These are phyloP conservation scores for Spizellomyces sp. DNA, from an alignment of 192 early-diverging fungal genomes.

Conservation along the genomic window DNA sequence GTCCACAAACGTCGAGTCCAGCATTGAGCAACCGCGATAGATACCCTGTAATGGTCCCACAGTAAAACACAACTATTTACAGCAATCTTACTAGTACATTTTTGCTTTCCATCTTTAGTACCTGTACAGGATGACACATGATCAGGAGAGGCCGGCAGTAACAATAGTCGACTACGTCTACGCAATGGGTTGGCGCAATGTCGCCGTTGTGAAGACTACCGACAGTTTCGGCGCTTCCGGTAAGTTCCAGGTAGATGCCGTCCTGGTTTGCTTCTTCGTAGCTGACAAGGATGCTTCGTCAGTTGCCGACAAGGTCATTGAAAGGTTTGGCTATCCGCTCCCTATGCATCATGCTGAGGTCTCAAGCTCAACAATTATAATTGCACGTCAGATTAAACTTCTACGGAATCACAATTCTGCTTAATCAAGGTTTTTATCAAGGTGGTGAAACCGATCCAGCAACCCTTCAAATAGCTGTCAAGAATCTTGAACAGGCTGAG, in stretches of 20 bases:
- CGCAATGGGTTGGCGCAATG: neutral
- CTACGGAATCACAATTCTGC: neutral
- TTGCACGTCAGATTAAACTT: too few species aligned
- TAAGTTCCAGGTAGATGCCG: neutral
- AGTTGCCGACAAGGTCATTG: neutral
- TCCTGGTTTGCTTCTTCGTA: neutral
- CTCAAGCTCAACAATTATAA: too few species aligned
- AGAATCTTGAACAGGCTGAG: neutral
- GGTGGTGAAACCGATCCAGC: neutral
- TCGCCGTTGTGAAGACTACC: neutral
- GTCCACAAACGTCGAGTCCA: neutral
- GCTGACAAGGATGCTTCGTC: neutral
- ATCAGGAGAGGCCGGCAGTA: neutral
- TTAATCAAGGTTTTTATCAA: constrained; percentile 3
- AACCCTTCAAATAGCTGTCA: neutral
- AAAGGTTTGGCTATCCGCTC: neutral
- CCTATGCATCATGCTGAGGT: too few species aligned
- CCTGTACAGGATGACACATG: neutral
- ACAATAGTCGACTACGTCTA: neutral
- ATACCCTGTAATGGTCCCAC: neutral
- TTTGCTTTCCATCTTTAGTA: neutral
- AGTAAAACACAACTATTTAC: too few species aligned
- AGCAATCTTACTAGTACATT: too few species aligned
- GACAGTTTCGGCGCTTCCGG: neutral
- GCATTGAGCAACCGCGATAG: neutral